Base-by-base conservation (phyloP, 768 basidiomycete genomes). In the Vararia minispora region DNA sequence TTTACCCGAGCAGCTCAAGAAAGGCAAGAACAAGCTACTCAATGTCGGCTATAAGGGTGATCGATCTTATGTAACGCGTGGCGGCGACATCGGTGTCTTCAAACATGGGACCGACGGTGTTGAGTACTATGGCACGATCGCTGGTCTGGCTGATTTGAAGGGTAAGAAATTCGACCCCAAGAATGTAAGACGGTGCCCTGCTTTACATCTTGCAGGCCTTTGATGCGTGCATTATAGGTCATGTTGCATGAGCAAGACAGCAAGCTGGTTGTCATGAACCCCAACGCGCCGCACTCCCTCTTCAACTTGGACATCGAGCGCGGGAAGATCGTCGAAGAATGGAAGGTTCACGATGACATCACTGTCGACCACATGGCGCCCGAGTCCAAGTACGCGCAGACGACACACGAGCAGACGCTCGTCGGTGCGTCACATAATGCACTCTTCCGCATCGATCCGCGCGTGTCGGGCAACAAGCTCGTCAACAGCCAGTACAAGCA, bases 201-300 rank as follows among this genome's bases (percentile, higher is more conserved):
- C 21, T 34, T n/a, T 14, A 22, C 33, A 47, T 3, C 43, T 46
- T 40, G 49, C 33, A 41, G 24, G 42, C 28, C 24, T 33, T 18
- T 25, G 26, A 28, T 4, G 6, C 3, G 14, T 12, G 8, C 6
- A 3, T 30, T 31, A 36, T 53, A 95, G 90, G 77, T 94, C 50
- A 94, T 97, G 92, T 62, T 97, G 24, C 92, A 97, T 55, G 85
- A 94, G 47, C 88, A 91, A 76, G 95, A 99, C 58, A 73, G 76
- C 30, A 89, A 88, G 62, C 91, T 99, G 91, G 63, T 99, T 38
- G 56, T 99, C 40, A 86, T 87, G 74, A 83, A 95, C 54, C 78
- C 88, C 3, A 56, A 60, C 27, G 76, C 89, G 27, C 78, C 82
- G 3, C 76, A 88, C 51, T 79, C 90, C 0, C 63, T 99, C 29